phyloP scores from a whole-genome alignment of 2,329 filamentous ascomycete species.

The Aspergillus sp. region DNA sequence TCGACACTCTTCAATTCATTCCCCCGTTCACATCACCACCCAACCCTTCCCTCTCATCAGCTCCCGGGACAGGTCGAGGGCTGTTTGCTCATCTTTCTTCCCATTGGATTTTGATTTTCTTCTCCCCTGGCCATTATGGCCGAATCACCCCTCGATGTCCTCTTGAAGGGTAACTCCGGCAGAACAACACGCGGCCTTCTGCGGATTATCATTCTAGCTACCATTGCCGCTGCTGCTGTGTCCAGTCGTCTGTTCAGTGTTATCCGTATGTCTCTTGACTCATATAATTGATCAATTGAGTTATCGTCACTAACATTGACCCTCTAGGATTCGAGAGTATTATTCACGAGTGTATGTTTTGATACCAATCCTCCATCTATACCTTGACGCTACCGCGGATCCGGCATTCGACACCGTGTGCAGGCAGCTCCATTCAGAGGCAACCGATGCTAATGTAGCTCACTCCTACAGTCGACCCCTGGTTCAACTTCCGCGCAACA shows the following conservation, averaged over 20 bases:
- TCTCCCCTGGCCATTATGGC: slow-evolving; percentile 47
- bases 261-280: slow-evolving; percentile 70
- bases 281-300: not conserved
- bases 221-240: slow-evolving; percentile 89
- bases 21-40: slow-evolving; percentile 25
- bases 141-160: slow-evolving; percentile 52
- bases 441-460: slow-evolving; percentile 21
- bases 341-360: slow-evolving; percentile 92
- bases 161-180: slow-evolving; percentile 76
- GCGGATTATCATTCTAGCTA: slow-evolving; percentile 82
- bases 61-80: slow-evolving; percentile 17
- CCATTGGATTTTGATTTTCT: slow-evolving; percentile 35
- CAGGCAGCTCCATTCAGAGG: not conserved
- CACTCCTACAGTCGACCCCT: slow-evolving; percentile 77
- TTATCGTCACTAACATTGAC: slow-evolving; percentile 12
- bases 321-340: slow-evolving; percentile 89
- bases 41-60: slow-evolving; percentile 24
- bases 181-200: slow-evolving; percentile 82
- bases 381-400: slow-evolving; percentile 1
- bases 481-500: slow-evolving; percentile 99
- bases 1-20: slow-evolving; percentile 21
- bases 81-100: slow-evolving; percentile 29
- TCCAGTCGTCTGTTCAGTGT: slow-evolving; percentile 96
- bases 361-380: slow-evolving; percentile 17
- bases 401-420: not conserved